Base-by-base conservation (phyloP, 1,139 yeast species). In the Sugiyamaella neomexicana region DNA sequence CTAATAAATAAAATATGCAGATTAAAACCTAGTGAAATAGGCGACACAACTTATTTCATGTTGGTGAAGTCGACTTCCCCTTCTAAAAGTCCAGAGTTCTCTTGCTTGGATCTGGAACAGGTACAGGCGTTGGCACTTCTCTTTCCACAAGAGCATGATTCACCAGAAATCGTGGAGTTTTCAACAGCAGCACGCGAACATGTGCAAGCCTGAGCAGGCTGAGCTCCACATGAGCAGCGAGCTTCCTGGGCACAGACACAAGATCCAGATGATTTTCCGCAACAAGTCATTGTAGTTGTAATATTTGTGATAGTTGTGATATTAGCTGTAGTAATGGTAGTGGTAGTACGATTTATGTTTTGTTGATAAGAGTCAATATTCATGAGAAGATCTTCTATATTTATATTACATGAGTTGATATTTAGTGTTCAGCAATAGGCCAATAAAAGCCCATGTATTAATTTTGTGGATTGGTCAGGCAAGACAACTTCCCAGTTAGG, bases 11-110 rank as follows among this genome's bases (percentile, higher is more conserved):
- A n/a, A 20, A 20, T 20, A 20, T 20, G 25, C 25, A 20, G n/a
- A n/a, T n/a, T n/a, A n/a, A 20, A 20, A 20, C 25, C 25, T 3
- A 20, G 25, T 5, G 3, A 5, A 20, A 20, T 3, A 3, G 25
- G 3, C 25, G 5, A 20, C 25, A 20, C 5, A 23, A 9, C n/a
- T 63, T 67, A 71, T 58, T 62, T 66, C 62, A 65, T 45, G 66
- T 72, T 68, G 62, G 77, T 73, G 66, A 71, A 74, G 59, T 74
- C 77, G 46, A 65, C 61, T 65, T 73, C 77, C 46, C 76, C 77
- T 39, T 71, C 75, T 34, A 71, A 63, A 32, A 68, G 62, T n/a
- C 68, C 72, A 37, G 63, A 57, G 62, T 66, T 63, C 60, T 67
- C 68, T 53, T 60, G 59, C 40, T 54, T 39, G 32, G 73, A 57